phyloP scores from a whole-genome alignment of 2,329 filamentous ascomycete species.

The Colletotrichum neosansevieriae region DNA sequence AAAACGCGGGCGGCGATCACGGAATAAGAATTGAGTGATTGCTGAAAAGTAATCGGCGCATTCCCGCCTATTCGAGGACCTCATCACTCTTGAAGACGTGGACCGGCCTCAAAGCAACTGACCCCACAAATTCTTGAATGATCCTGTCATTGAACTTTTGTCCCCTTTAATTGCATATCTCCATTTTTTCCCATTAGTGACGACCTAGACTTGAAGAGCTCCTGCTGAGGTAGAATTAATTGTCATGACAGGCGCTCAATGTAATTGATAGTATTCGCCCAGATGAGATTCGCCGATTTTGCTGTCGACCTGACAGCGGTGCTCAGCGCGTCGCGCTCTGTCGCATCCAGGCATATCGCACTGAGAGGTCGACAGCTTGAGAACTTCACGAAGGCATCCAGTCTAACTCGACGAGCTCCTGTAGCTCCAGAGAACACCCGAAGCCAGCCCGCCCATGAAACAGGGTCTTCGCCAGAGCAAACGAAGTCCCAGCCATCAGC shows the following conservation, averaged over 20 bases:
- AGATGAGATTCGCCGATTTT: constrained; percentile 73
- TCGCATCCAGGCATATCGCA: constrained; percentile 73
- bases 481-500: not conserved
- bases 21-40: too few species aligned
- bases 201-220: constrained; percentile 25
- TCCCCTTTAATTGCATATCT: not conserved
- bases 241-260: not conserved
- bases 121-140: too few species aligned
- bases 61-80: too few species aligned
- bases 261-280: constrained; percentile 16
- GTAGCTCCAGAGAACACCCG: constrained; percentile 14
- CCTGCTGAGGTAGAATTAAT: not conserved
- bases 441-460: not conserved
- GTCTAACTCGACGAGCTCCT: constrained; percentile 47
- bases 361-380: constrained; percentile 68
- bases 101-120: too few species aligned
- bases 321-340: constrained; percentile 75
- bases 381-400: constrained; percentile 61
- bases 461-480: not conserved
- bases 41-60: too few species aligned
- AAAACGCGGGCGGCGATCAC: too few species aligned
- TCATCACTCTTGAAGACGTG: too few species aligned
- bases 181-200: constrained; percentile 38
- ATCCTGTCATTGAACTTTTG: too few species aligned
- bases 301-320: constrained; percentile 78